Evolutionary conservation across 2,329 filamentous ascomycete genomes (phyloP).

Genomic region (Calonectria hawksworthii): DNA sequence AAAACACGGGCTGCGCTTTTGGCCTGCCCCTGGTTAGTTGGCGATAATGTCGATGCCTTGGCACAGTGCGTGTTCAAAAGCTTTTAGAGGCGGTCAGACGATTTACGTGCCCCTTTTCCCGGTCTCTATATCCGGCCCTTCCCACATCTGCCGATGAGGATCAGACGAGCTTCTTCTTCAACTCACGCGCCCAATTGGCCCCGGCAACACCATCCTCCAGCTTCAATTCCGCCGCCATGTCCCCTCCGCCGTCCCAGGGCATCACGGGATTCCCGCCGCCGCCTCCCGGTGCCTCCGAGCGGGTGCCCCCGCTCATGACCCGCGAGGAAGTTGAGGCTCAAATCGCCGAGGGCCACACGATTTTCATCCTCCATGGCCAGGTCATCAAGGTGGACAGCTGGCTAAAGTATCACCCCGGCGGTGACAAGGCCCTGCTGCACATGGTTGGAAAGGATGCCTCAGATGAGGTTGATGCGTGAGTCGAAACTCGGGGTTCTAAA

Average conservation of each 20-base stretch:
- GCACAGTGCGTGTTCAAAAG: conserved; percentile 1
- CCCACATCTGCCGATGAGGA: background rate
- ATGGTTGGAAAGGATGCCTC: conserved; percentile 96
- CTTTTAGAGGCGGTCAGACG: conserved; percentile 2
- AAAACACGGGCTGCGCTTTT: background rate
- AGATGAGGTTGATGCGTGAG: conserved; percentile 91
- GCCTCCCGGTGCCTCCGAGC: conserved; percentile 28
- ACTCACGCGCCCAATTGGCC: background rate
- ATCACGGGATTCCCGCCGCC: conserved; percentile 39
- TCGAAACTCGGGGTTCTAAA: background rate
- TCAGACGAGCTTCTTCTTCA: background rate
- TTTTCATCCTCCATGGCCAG: conserved; percentile 85
- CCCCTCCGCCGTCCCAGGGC: conserved; percentile 16
- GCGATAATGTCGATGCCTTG: conserved; percentile 1
- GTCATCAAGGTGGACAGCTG: conserved; percentile 92
- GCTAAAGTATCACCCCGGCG: conserved; percentile 91
- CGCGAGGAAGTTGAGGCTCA: conserved; percentile 71
- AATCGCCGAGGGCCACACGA: conserved; percentile 84
- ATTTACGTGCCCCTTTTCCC: background rate
- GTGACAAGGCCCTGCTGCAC: conserved; percentile 89
- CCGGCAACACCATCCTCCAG: background rate
- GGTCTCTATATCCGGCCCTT: conserved; percentile 7
- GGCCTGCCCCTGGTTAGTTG: background rate
- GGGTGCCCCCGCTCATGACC: conserved; percentile 54
- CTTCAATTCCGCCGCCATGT: background rate